These are phyloP conservation scores for Ephemerocybe angulata DNA, from an alignment of 768 basidiomycete genomes.

Conservation along the genomic window DNA sequence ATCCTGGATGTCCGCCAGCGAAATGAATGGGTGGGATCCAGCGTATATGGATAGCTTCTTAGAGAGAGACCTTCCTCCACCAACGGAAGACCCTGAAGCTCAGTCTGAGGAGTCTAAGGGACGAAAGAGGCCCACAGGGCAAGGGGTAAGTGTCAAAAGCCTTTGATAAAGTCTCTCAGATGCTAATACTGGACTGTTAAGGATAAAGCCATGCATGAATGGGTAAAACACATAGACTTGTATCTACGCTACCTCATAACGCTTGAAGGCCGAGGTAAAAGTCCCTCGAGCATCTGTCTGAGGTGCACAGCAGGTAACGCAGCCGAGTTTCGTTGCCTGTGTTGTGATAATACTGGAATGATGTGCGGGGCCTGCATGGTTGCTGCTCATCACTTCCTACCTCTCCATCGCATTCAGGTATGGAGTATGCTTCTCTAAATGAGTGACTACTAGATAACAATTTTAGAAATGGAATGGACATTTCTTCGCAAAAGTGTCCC, in stretches of 20 bases:
- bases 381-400: neutral
- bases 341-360: neutral
- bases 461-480: neutral
- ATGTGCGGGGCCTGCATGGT: neutral
- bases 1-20: neutral
- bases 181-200: neutral
- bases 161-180: neutral
- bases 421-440: no score
- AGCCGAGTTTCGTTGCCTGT: neutral
- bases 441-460: neutral
- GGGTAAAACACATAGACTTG: neutral
- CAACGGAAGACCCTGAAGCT: neutral
- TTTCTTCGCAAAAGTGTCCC: conserved; percentile 5
- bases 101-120: no score
- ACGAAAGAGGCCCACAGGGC: neutral
- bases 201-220: neutral
- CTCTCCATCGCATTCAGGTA: neutral
- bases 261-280: neutral
- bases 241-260: neutral
- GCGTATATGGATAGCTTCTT: neutral
- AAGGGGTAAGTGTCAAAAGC: neutral
- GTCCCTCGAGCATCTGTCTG: neutral
- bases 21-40: neutral
- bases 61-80: neutral
- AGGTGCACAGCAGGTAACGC: neutral